Conservation (phyloP, 306 rosid species). For the Boehmeria nivea region DNA sequence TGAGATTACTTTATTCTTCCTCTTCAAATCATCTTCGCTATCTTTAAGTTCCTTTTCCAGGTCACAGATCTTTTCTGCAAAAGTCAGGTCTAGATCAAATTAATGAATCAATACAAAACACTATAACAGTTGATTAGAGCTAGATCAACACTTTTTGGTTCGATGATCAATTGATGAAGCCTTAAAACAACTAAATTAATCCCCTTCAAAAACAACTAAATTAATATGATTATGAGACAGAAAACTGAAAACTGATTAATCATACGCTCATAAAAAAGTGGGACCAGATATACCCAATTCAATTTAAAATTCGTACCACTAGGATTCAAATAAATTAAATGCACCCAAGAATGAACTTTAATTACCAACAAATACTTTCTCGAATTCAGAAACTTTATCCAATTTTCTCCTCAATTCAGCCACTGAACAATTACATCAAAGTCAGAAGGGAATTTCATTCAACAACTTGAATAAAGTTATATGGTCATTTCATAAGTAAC, state of each 20-base stretch:
- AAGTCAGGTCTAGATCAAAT: conserved; percentile 16
- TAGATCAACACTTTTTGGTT: background rate
- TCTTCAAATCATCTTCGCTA: conserved; percentile 43
- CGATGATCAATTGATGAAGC: conserved; percentile 3
- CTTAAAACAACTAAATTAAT: background rate
- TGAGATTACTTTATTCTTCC: conserved; percentile 55
- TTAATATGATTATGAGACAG: background rate
- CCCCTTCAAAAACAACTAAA: background rate
- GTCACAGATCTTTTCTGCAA: conserved; percentile 50
- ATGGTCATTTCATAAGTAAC: too few species aligned
- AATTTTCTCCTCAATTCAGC: conserved; percentile 51
- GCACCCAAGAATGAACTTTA: too few species aligned
- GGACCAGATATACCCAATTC: too few species aligned
- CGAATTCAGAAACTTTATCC: conserved; percentile 52
- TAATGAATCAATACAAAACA: background rate
- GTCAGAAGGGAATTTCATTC: conserved; percentile 3
- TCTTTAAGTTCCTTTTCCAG: conserved; percentile 43
- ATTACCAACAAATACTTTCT: conserved; percentile 56
- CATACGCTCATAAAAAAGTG: too few species aligned
- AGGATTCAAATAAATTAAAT: background rate
- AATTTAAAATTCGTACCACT: too few species aligned
- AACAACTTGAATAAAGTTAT: conserved; percentile 6
- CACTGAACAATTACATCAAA: too few species aligned
- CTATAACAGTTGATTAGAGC: background rate
- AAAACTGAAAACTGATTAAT: background rate